Base-by-base conservation (phyloP, 202 grass and related monocot genomes). In the Carex arenaria region DNA sequence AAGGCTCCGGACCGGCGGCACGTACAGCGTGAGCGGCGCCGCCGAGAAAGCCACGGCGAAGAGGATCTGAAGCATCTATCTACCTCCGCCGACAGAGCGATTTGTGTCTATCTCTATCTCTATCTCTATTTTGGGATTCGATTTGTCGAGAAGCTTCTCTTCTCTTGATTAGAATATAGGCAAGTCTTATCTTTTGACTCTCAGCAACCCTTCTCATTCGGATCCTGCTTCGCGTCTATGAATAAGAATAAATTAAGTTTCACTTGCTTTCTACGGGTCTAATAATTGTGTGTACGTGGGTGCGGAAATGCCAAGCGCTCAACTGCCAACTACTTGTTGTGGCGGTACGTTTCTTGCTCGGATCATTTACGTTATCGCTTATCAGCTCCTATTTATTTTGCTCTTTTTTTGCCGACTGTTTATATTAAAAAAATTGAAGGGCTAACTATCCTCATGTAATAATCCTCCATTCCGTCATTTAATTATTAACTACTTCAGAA, bases 41-140 rank as follows among this genome's bases (percentile, higher is more conserved):
- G 91, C 94, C 94, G 94, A 97, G 91, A 97, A 97, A 80, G 94
- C 89, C 84, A 97, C 82, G 86, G 94, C 94, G 85, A 93, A 88
- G 49, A 97, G 86, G 82, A 97, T 78, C 89, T 97, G 94, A 76
- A 94, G 74, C 94, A 97, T 97, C 91, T 57, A 49, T 14, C 36
- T 10, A 9, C 1, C 20, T 42, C 30, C 49, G 72, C 47, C 20
- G 20, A 77, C 17, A 10, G 72, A 78, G 17, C 47, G 22, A 49
- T 34, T 70, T 32, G 67, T 10, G 12, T 32, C 14, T 38, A 11
- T 49, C 45, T 49, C 45, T 10, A 11, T 49, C 45, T 49, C 45
- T 10, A 45, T 42, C 7, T 9, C 7, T 8, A 9, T 45, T 45
- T 9, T 45, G 42, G 1, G 42, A 45, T 45, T 45, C 42, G 42